Percentiles rank a stretch among this genome's conserved stretches.
Evolutionary conservation across 768 basidiomycete species (phyloP).

Genomic region (Tylopilus plumbeoviolaceoides): DNA sequence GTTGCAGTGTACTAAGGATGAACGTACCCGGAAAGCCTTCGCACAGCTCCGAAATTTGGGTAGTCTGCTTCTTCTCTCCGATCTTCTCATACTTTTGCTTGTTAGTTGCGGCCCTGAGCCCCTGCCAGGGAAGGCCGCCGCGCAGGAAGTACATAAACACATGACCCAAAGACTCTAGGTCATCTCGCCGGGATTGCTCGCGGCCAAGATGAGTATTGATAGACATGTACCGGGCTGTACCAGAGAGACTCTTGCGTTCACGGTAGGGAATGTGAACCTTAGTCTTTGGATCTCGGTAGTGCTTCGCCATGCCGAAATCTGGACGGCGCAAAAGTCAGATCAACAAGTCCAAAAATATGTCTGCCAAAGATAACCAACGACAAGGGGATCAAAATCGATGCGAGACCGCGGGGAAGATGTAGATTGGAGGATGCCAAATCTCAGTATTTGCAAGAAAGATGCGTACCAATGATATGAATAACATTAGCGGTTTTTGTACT

Average conservation of each 20-base stretch:
- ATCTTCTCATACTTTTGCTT: slow-evolving; percentile 99
- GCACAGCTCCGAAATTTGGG: slow-evolving; percentile 86
- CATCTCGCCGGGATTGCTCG: slow-evolving; percentile 92
- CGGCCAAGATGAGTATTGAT: slow-evolving; percentile 98
- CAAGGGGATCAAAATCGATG: background rate
- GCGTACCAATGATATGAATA: slow-evolving; percentile 82
- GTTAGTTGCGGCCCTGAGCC: slow-evolving; percentile 95
- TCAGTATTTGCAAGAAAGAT: slow-evolving; percentile 1
- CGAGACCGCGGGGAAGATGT: background rate
- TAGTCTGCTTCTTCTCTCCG: slow-evolving; percentile 97
- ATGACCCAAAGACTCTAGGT: slow-evolving; percentile 94
- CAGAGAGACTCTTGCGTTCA: slow-evolving; percentile 93
- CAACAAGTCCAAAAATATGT: background rate
- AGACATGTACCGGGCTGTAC: slow-evolving; percentile 98
- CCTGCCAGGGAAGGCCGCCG: slow-evolving; percentile 97
- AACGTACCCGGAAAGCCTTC: slow-evolving; percentile 89
- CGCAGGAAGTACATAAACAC: slow-evolving; percentile 99
- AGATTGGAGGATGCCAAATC: slow-evolving; percentile 7
- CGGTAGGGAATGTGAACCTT: slow-evolving; percentile 99
- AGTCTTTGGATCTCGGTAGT: slow-evolving; percentile 97
- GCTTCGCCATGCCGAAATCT: slow-evolving; percentile 99
- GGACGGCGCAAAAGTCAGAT: slow-evolving; percentile 16
- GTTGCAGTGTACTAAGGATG: background rate
- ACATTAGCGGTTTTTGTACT: slow-evolving; percentile 86
- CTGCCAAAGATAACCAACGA: background rate